Conservation (phyloP, 139 green algal genomes). For the Haematococcus lacustris region DNA sequence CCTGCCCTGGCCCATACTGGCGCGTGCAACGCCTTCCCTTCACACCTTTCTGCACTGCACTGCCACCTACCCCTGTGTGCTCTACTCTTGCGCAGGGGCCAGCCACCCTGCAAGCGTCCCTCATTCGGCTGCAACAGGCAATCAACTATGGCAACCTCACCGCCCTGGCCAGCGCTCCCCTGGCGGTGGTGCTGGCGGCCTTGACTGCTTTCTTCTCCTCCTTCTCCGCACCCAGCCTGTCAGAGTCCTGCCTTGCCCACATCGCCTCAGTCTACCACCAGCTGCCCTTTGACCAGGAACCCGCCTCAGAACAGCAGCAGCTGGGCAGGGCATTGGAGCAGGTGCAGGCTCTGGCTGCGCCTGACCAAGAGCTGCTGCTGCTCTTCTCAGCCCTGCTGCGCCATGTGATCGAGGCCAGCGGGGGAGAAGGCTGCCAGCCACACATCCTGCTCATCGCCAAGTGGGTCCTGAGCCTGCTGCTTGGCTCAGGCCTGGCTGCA, state of each 20-base stretch:
- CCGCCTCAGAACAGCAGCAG: too few relatives aligned
- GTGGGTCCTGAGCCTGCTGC: conserved; percentile 25
- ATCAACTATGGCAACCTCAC: neutral
- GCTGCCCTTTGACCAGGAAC: too few relatives aligned
- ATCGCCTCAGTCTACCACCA: too few relatives aligned
- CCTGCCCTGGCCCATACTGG: too few relatives aligned
- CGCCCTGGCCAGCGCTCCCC: neutral
- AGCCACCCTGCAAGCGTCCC: too few relatives aligned
- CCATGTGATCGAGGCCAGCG: conserved; percentile 2
- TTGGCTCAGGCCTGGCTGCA: conserved; percentile 5
- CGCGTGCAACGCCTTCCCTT: too few relatives aligned
- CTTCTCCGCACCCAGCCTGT: neutral
- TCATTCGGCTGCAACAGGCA: neutral
- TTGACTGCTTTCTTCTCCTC: neutral
- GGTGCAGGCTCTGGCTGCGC: conserved; percentile 19
- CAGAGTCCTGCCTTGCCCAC: too few relatives aligned
- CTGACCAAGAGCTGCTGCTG: conserved; percentile 43
- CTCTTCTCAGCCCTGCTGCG: conserved; percentile 31
- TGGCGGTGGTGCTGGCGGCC: neutral
- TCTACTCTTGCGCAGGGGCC: too few relatives aligned
- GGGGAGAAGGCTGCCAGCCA: conserved; percentile 12
- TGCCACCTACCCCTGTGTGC: too few relatives aligned
- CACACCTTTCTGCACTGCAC: too few relatives aligned
- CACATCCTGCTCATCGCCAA: conserved; percentile 14
- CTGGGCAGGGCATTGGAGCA: too few relatives aligned